Evolutionary conservation across 208 protist genomes (phyloP), one percentile per base, ranked within the genome.

Genomic region (Crithidia brevicula): DNA sequence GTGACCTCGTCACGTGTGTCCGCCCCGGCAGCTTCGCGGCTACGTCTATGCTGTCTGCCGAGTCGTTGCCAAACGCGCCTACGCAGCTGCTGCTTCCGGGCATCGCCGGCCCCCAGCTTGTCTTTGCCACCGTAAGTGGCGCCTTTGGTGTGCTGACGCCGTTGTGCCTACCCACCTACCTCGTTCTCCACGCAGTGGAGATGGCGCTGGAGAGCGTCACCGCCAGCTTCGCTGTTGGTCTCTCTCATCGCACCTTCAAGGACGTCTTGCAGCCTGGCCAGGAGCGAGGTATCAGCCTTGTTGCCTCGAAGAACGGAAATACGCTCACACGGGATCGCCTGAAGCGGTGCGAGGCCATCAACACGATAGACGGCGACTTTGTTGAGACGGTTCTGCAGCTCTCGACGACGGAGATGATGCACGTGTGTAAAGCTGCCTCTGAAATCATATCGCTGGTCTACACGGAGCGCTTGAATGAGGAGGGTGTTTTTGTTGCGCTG

Each of bases 91-190:
- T 83, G 25, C 31, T 83, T 23, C 64, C 71, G 0, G 86, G 90
- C 11, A 58, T 93, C 36, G 76, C 53, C 25, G 80, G 77, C 8
- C 57, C 76, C 7, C 87, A 92, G 60, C 50, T 96, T 9, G 74
- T 93, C 4, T 96, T 83, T 71, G 90, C 87, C 22, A 93, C 81
- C 0, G 72, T 86, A 33, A 72, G 89, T 61, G 90, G 90, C 13
- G 74, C 71, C 40, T 87, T 96, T 63, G 87, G 87, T n/a, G 86
- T 82, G 11, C 77, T 96, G 23, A 85, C 82, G 28, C 87, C 87
- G 2, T 38, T 96, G 22, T 49, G 53, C 22, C 43, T 25, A 2
- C 50, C 79, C 20, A 87, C 86, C 2, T 92, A 86, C 67, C 13
- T 88, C 27, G 56, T 93, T 36, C 54, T 89, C 11, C 78, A 72